Evolutionary conservation across 306 rosid genomes (phyloP), one percentile per base, ranked within the genome.

Genomic region (Ammopiptanthus mongolicus): DNA sequence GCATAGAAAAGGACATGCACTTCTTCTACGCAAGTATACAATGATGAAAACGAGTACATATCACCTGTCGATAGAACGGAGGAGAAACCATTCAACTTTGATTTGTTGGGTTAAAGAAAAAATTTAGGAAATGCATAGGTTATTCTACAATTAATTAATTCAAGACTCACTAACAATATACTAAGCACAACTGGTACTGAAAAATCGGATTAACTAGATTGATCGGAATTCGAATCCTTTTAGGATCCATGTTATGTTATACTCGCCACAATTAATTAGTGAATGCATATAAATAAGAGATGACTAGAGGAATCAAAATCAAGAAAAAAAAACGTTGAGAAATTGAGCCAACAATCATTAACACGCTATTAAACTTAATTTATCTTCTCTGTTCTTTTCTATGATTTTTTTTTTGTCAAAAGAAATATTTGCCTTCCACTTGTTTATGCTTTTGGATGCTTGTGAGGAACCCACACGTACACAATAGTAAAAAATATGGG

Each of bases 381-480:
- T 13, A 12, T 48, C 5, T 42, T 15, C 0, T 19, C 22, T 10
- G 1, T 15, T 2, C 7, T 2, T 36, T 5, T 17, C 0, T 17
- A 4, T 8, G 0, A 8, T 12, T 14, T 37, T 36, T 37, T 36
- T 19, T 65, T 9, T 9, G 2, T 4, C 0, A 46, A 46, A 14
- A 0, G 14, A 13, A 46, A 3, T 13, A 0, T 2, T 13, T 4
- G 7, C 46, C 14, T 33, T 25, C 73, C 55, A 39, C 57, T 51
- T 37, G 80, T 41, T 74, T 8, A 8, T 8, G 73, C 0, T 29
- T 51, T 64, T 44, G 83, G 70, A 33, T 74, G 50, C 70, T 46
- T 73, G 79, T 69, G 10, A 22, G 67, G 82, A 46, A 39, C 41
- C 69, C 51, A 31, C 53, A 62, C 60, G 48, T 18, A 65, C 41